Evolutionary conservation across 306 rosid species (phyloP), one percentile per base, ranked within the genome.

Genomic region (Astragalus glycyphyllos): DNA sequence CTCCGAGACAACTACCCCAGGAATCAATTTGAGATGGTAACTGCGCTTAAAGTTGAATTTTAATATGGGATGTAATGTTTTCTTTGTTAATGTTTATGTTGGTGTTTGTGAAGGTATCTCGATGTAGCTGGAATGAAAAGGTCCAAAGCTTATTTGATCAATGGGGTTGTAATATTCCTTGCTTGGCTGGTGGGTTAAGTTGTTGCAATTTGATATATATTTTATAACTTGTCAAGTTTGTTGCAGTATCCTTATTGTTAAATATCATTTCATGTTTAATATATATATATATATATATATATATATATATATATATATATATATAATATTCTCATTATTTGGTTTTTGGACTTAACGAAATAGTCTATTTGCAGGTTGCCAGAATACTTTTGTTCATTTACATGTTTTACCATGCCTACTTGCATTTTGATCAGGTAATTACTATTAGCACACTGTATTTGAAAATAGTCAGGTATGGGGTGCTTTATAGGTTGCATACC

Each of bases 1-100:
- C 77, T 93, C 98, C 1, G 98, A 93, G 83, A 83, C 91, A 67
- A 90, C 98, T 13, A 93, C 98, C 53, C 97, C 98, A 7, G 98
- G 92, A 58, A 86, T 90, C 83, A 93, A 93, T 77, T 88, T 93
- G 88, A 85, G 98, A 93, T 93, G 97, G 98, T 93, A 87, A 71
- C 74, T 77, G 31, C 50, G 23, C 42, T 47, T 48, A 15, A 29
- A 68, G 4, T 40, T 68, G 44, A 44, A 42, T 37, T 46, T 29
- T 59, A 12, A 3, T 29, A 17, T 63, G 63, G 60, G 48, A 10
- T 68, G 31, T 5, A 49, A 47, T 34, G 5, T 29, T 26, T 29
- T 20, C 40, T 12, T 59, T 53, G 32, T 54, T 79, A 67, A 79
- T 68, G 59, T 32, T 47, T 20, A 68, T 76, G 34, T 34, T 6